phyloP scores from a whole-genome alignment of 2,329 filamentous ascomycete species.

The Diaporthe humulicola region DNA sequence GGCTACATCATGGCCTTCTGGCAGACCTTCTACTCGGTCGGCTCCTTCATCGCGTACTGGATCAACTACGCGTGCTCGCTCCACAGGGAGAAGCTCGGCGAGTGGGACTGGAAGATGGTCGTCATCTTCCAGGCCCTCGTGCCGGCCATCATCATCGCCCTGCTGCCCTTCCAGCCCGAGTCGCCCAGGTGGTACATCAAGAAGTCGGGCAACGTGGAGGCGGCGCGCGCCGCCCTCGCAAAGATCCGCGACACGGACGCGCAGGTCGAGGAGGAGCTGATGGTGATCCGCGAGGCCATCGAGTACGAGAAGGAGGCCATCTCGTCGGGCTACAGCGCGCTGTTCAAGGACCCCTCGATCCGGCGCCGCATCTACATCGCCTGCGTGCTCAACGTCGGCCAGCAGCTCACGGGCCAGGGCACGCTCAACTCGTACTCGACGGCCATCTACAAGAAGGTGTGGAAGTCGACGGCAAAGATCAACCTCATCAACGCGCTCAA shows the following conservation, averaged over 20 bases:
- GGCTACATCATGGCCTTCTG: slow-evolving; percentile 78
- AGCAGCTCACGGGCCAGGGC: slow-evolving; percentile 80
- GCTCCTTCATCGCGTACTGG: slow-evolving; percentile 75
- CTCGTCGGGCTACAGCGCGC: slow-evolving; percentile 71
- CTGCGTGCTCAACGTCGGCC: slow-evolving; percentile 76
- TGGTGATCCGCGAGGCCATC: slow-evolving; percentile 75
- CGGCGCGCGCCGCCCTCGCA: slow-evolving; percentile 69
- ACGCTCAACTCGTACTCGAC: slow-evolving; percentile 80
- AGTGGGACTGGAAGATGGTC: slow-evolving; percentile 82
- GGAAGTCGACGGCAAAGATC: slow-evolving; percentile 69
- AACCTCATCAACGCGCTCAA: slow-evolving; percentile 82
- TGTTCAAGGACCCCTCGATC: slow-evolving; percentile 78
- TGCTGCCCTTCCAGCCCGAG: slow-evolving; percentile 77
- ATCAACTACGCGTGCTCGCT: slow-evolving; percentile 74
- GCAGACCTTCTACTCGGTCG: slow-evolving; percentile 77
- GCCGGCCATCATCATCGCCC: slow-evolving; percentile 70
- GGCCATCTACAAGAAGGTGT: slow-evolving; percentile 81
- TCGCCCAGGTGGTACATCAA: slow-evolving; percentile 78
- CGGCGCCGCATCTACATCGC: slow-evolving; percentile 76
- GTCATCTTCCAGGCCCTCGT: slow-evolving; percentile 81
- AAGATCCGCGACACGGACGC: slow-evolving; percentile 74
- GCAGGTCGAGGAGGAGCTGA: slow-evolving; percentile 76
- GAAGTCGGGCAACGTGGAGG: slow-evolving; percentile 69
- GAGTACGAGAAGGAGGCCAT: slow-evolving; percentile 80
- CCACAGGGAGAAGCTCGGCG: slow-evolving; percentile 67